These are phyloP conservation scores for Macroventuria anomochaeta DNA, from an alignment of 2,329 filamentous ascomycete species.

Conservation along the genomic window DNA sequence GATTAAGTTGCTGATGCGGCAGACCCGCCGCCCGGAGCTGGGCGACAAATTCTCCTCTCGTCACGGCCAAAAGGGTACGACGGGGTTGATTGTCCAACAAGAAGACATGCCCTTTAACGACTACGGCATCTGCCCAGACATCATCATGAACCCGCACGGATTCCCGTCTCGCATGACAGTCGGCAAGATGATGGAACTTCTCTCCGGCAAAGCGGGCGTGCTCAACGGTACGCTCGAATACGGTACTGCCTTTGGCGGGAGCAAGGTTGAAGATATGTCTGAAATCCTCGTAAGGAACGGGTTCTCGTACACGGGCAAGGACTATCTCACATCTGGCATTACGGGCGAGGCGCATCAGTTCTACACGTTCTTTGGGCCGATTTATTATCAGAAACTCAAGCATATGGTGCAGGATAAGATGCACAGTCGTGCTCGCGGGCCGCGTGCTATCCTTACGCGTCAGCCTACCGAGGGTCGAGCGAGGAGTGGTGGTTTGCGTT, in stretches of 20 bases:
- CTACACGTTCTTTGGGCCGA: slow-evolving; percentile 98
- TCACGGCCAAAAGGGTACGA: slow-evolving; percentile 97
- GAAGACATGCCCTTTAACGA: slow-evolving; percentile 97
- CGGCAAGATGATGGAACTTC: slow-evolving; percentile 93
- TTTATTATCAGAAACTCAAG: slow-evolving; percentile 99
- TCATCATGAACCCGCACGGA: slow-evolving; percentile 99
- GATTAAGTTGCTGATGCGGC: slow-evolving; percentile 94
- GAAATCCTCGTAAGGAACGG: slow-evolving; percentile 83
- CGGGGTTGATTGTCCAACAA: slow-evolving; percentile 94
- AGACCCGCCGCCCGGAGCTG: slow-evolving; percentile 91
- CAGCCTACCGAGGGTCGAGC: slow-evolving; percentile 97
- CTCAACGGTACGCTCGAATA: slow-evolving; percentile 86
- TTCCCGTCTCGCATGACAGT: slow-evolving; percentile 99
- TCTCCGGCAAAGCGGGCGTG: slow-evolving; percentile 92
- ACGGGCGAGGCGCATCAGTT: slow-evolving; percentile 93
- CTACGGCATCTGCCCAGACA: slow-evolving; percentile 88
- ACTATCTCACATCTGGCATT: slow-evolving; percentile 93
- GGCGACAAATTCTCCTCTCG: slow-evolving; percentile 99
- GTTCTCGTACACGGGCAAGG: slow-evolving; percentile 96
- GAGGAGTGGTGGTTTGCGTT: slow-evolving; percentile 84
- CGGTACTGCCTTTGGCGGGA: slow-evolving; percentile 85
- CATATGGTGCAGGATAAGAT: slow-evolving; percentile 99
- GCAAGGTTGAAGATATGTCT: slow-evolving; percentile 87
- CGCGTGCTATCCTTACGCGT: slow-evolving; percentile 87
- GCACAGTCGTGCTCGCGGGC: slow-evolving; percentile 92